Evolutionary conservation across 2,329 filamentous ascomycete species (phyloP).

Genomic region (Colletotrichum limetticola): DNA sequence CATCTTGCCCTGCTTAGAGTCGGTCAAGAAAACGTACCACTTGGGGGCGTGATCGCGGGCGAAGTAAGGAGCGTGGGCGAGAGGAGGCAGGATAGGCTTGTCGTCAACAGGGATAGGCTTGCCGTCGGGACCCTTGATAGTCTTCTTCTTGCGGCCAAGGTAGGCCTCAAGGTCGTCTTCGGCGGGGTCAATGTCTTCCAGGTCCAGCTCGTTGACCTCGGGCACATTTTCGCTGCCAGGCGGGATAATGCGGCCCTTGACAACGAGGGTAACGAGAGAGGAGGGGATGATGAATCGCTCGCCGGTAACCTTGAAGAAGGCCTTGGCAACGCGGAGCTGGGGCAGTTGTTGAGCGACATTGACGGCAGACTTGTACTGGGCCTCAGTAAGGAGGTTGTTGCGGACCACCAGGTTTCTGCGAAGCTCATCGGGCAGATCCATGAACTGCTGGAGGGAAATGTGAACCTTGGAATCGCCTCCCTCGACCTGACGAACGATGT

Average conservation of each 20-base stretch:
- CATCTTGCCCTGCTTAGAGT: slow-evolving; percentile 94
- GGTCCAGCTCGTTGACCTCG: slow-evolving; percentile 78
- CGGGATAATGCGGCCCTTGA: slow-evolving; percentile 94
- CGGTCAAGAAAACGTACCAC: slow-evolving; percentile 95
- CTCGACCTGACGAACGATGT: slow-evolving; percentile 74
- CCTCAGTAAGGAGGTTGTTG: slow-evolving; percentile 75
- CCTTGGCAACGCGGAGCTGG: slow-evolving; percentile 84
- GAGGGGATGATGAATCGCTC: slow-evolving; percentile 93
- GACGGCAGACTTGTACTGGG: slow-evolving; percentile 81
- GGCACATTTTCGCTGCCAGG: slow-evolving; percentile 83
- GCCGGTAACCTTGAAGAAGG: slow-evolving; percentile 98
- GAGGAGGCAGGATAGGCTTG: slow-evolving; percentile 78
- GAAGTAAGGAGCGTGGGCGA: slow-evolving; percentile 92
- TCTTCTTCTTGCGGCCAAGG: slow-evolving; percentile 78
- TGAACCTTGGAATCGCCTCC: slow-evolving; percentile 77
- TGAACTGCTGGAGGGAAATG: slow-evolving; percentile 85
- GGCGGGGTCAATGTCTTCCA: slow-evolving; percentile 91
- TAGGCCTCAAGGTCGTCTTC: slow-evolving; percentile 92
- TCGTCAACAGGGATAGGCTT: slow-evolving; percentile 67
- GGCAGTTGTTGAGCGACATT: slow-evolving; percentile 86
- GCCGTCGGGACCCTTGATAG: slow-evolving; percentile 68
- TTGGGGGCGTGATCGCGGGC: slow-evolving; percentile 88
- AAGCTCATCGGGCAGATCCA: slow-evolving; percentile 81
- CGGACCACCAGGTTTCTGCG: slow-evolving; percentile 78
- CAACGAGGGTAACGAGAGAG: slow-evolving; percentile 91